Evolutionary conservation across 2,329 filamentous ascomycete genomes (phyloP), one percentile per base, ranked within the genome.

Genomic region (Penicillium sp.): DNA sequence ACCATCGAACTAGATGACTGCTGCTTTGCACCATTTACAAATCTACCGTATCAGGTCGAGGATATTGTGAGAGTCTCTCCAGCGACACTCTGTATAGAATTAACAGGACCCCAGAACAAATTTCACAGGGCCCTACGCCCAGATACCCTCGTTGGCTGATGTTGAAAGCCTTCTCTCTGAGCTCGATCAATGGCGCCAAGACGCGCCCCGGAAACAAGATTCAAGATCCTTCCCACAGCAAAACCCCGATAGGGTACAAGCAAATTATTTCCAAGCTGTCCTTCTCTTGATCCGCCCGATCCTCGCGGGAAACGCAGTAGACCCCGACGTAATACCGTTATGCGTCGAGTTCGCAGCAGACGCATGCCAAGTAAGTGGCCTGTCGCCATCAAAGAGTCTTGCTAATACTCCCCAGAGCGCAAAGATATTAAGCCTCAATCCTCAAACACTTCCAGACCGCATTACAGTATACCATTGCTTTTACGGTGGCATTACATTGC

Each of bases 41-140:
- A 34, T 55, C 32, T 57, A 57, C 31, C 49, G 49, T 13, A 50
- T 57, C 28, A 52, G 47, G 22, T 55, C 54, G 5, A 47, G 40
- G 36, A 57, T 57, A 47, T 31, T 55, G 54, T 57, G 31, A 46
- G 50, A 29, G 13, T 5, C 8, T 3, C 27, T n/a, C 1, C 27
- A 20, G 8, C 52, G 4, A 6, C 8, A 29, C 6, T n/a, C 4
- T 29, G 27, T 29, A 29, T 29, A 29, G 3, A 29, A 29, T 13
- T 29, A 29, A 29, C 27, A 2, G n/a, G 27, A 13, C 11, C n/a
- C 1, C 11, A 29, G 27, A 7, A 29, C 27, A n/a, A 29, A 29
- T 4, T 29, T 29, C 27, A n/a, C 27, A 5, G 27, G 27, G 2
- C 13, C 27, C n/a, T 29, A 29, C 6, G 27, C 27, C 11, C 27